Evolutionary conservation across 768 basidiomycete species (phyloP).

Genomic region (Hemileccinum rubropunctum): DNA sequence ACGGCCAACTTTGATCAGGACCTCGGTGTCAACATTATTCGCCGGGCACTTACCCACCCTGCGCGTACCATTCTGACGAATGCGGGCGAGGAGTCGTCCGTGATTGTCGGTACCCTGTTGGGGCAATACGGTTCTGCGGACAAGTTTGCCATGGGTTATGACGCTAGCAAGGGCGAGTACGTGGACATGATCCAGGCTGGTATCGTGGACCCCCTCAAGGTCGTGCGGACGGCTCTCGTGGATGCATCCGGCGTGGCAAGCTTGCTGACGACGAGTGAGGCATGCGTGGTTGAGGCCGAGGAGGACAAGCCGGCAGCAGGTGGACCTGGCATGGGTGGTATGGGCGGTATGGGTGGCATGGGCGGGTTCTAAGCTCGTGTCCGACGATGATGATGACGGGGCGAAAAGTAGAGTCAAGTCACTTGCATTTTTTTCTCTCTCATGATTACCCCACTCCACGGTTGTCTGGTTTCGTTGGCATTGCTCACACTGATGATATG

Average conservation of each 20-base stretch:
- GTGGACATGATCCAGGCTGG: constrained; percentile 93
- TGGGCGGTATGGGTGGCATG: constrained; percentile 62
- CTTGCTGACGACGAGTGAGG: constrained; percentile 90
- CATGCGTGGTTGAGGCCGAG: constrained; percentile 86
- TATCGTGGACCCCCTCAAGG: constrained; percentile 95
- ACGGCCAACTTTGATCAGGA: constrained; percentile 96
- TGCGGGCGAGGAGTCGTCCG: constrained; percentile 91
- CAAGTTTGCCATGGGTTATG: constrained; percentile 86
- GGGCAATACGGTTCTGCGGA: constrained; percentile 65
- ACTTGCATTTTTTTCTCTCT: constrained; percentile 7
- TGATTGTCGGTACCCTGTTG: constrained; percentile 87
- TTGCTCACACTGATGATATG: constrained; percentile 7
- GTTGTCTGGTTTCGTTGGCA: constrained; percentile 7
- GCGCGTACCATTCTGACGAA: constrained; percentile 88
- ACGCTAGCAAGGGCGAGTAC: constrained; percentile 89
- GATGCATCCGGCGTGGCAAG: constrained; percentile 94
- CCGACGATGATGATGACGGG: not conserved
- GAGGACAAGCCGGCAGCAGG: constrained; percentile 62
- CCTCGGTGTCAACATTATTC: constrained; percentile 91
- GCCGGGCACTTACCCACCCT: constrained; percentile 79
- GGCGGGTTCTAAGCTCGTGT: constrained; percentile 40
- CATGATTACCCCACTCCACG: constrained; percentile 6
- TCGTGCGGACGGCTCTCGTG: constrained; percentile 88
- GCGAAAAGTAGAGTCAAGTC: too few species aligned
- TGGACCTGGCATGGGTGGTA: constrained; percentile 57